Base-by-base conservation (phyloP, 805 yeast genomes). In the Metschnikowia colocasiae region DNA sequence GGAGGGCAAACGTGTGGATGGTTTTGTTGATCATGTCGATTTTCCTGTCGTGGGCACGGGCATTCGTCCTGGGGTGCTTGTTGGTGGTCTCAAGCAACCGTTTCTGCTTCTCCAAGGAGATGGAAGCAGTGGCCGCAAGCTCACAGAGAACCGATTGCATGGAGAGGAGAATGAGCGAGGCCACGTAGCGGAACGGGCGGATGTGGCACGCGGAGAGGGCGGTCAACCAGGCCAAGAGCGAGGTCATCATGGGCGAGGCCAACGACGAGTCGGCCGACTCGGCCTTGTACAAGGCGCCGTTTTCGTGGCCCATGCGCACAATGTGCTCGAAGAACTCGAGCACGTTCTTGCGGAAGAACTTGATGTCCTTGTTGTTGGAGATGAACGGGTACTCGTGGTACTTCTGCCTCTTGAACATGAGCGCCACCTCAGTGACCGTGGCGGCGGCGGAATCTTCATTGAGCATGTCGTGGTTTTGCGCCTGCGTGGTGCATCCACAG, bases 391-490 rank as follows among this genome's bases (percentile, higher is more conserved):
- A 87, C 55, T 87, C 94, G 57, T 85, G 91, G 32, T 71, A 59
- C 44, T 73, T 72, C 62, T 86, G 91, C 12, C 71, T 68, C 45
- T 76, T 71, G 55, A 87, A 86, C 38, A 78, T 65, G 16, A 79
- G 69, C 51, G 86, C 85, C 23, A 90, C 65, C 62, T 88, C 96
- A 3, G 76, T 81, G 8, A 87, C 78, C 0, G 96, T 87, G 30
- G 83, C 85, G 13, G 77, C 69, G 0, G 94, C 86, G 6, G 87
- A 79, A 35, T 85, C 90, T 45, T 78, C 70, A 57, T 82, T 83
- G 20, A 70, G 72, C 42, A 88, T 82, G 61, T 90, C 97, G 62
- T 91, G 95, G 23, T 80, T 79, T 49, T 82, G 83, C 8, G 87
- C 78, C 22, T 77, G 78, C 1, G 81, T 72, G 18, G 80, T 73